Evolutionary conservation across 345 rosid genomes (phyloP).

Genomic region (Noccaea caerulescens): DNA sequence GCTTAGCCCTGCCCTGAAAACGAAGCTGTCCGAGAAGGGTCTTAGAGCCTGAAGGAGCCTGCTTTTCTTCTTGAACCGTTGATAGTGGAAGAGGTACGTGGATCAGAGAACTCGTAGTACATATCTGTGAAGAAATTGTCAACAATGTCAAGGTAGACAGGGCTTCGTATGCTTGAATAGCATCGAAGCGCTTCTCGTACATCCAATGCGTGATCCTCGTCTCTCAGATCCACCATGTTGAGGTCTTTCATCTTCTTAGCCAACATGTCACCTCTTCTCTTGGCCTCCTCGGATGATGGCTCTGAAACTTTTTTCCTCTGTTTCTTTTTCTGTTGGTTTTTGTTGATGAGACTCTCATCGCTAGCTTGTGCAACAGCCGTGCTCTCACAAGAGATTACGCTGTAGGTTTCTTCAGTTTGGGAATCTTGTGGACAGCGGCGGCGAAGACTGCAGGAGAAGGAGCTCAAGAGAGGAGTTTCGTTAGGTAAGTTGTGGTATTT

Average conservation of each 20-base stretch:
- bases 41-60: slow-evolving; percentile 55
- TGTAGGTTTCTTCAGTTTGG: slow-evolving; percentile 42
- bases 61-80: slow-evolving; percentile 54
- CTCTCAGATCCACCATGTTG: slow-evolving; percentile 77
- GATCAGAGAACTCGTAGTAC: slow-evolving; percentile 71
- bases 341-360: slow-evolving; percentile 40
- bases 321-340: slow-evolving; percentile 42
- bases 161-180: slow-evolving; percentile 80
- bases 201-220: slow-evolving; percentile 75
- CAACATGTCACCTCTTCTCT: slow-evolving; percentile 53
- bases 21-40: neutral
- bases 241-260: slow-evolving; percentile 84
- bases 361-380: slow-evolving; percentile 45
- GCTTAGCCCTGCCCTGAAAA: neutral
- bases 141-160: slow-evolving; percentile 79
- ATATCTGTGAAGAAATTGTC: slow-evolving; percentile 81
- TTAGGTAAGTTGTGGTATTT: slow-evolving; percentile 54
- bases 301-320: slow-evolving; percentile 41
- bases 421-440: slow-evolving; percentile 32
- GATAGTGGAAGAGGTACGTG: slow-evolving; percentile 51
- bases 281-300: slow-evolving; percentile 22
- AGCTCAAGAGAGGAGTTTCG: slow-evolving; percentile 50
- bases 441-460: slow-evolving; percentile 47
- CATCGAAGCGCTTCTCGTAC: slow-evolving; percentile 84
- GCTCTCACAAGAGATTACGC: slow-evolving; percentile 47